phyloP scores from a whole-genome alignment of 148 eudicot species.

The Persicaria tinctoria region DNA sequence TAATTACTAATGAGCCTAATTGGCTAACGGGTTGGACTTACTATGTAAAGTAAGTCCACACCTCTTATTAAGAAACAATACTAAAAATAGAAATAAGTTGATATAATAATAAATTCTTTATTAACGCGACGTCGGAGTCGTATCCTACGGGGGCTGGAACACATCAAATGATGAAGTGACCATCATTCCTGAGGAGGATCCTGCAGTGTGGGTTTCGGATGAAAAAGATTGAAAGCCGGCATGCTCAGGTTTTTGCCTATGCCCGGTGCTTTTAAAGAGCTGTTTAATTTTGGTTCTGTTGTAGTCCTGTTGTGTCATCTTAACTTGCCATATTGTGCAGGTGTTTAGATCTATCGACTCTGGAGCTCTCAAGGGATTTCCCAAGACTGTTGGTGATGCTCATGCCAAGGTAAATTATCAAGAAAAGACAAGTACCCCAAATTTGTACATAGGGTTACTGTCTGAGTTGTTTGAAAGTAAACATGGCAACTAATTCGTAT shows the following conservation, averaged over 20 bases:
- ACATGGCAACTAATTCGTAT: background rate
- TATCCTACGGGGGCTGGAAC: too few species aligned
- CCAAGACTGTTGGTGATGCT: slow-evolving; percentile 45
- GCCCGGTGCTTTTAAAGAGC: background rate
- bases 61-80: too few species aligned
- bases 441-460: background rate
- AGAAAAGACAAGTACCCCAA: background rate
- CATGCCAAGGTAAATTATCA: slow-evolving; percentile 42
- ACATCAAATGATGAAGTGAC: slow-evolving; percentile 34
- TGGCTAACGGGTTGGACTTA: too few species aligned
- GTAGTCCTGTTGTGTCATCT: background rate
- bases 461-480: slow-evolving; percentile 2
- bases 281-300: background rate
- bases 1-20: too few species aligned
- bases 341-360: slow-evolving; percentile 95
- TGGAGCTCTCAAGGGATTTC: slow-evolving; percentile 83
- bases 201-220: slow-evolving; percentile 44
- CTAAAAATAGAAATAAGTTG: too few species aligned
- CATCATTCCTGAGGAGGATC: slow-evolving; percentile 57
- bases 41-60: too few species aligned
- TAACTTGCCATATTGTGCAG: slow-evolving; percentile 24
- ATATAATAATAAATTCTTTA: too few species aligned
- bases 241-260: slow-evolving; percentile 68
- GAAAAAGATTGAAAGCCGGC: slow-evolving; percentile 79
- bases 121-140: too few species aligned